These are phyloP conservation scores for Suhomyces bokatorum DNA, from an alignment of 1,139 yeast species.

Conservation along the genomic window DNA sequence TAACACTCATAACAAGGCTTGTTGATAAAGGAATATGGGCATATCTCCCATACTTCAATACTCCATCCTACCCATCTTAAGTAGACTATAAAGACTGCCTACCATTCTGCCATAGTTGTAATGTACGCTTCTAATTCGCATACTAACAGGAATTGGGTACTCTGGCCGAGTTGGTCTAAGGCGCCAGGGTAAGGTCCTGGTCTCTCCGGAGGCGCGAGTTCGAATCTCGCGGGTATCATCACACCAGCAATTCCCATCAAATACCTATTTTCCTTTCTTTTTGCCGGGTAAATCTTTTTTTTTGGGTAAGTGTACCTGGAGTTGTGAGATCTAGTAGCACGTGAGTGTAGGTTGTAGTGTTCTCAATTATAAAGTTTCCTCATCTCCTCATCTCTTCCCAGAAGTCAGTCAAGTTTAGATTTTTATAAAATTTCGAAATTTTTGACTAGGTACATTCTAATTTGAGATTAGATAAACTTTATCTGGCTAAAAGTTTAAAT, in stretches of 20 bases:
- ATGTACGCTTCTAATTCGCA: background rate
- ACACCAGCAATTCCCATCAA: slow-evolving; percentile 22
- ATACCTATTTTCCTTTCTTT: slow-evolving; percentile 17
- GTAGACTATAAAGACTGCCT: too few relatives aligned
- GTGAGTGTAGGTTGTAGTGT: background rate
- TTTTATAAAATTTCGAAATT: background rate
- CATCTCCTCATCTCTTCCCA: too few relatives aligned
- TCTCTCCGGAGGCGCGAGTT: slow-evolving; percentile 61
- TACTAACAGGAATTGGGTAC: slow-evolving; percentile 38
- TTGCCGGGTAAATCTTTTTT: background rate
- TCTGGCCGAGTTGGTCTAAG: slow-evolving; percentile 53
- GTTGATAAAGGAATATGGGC: too few relatives aligned
- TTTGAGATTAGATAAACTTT: background rate
- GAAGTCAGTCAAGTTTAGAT: background rate
- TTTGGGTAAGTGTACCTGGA: too few relatives aligned
- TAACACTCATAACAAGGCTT: too few relatives aligned
- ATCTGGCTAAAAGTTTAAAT: too few relatives aligned
- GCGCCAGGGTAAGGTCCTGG: slow-evolving; percentile 57
- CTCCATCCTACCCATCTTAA: too few relatives aligned
- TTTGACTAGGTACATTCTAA: background rate
- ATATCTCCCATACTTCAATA: too few relatives aligned
- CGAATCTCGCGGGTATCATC: slow-evolving; percentile 56
- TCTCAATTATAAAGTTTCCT: too few relatives aligned
- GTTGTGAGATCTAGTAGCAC: background rate
- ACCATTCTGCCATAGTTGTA: background rate